These are phyloP conservation scores for Keithomyces neogunnii DNA, from an alignment of 2,329 filamentous ascomycete species.

Conservation along the genomic window DNA sequence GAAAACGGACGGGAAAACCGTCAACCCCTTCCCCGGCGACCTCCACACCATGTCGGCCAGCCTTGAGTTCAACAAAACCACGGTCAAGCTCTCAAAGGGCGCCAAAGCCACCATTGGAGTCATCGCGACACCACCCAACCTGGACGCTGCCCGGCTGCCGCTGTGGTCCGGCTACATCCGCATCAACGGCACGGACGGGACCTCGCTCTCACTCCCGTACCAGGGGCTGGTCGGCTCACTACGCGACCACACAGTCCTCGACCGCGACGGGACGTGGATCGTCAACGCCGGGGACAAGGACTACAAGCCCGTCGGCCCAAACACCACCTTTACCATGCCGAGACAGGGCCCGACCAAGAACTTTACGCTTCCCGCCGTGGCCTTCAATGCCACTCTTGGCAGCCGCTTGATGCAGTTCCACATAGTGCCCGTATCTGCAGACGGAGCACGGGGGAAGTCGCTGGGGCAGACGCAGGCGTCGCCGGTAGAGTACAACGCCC, in stretches of 20 bases:
- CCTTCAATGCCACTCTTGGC: slow-evolving; percentile 9
- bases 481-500: slow-evolving; percentile 20
- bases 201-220: slow-evolving; percentile 24
- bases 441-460: slow-evolving; percentile 19
- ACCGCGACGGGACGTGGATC: slow-evolving; percentile 21
- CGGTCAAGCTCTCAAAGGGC: not conserved
- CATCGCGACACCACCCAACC: slow-evolving; percentile 1
- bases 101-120: slow-evolving; percentile 2
- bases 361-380: slow-evolving; percentile 24
- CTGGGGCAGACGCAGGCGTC: slow-evolving; percentile 26
- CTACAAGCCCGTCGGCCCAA: slow-evolving; percentile 11
- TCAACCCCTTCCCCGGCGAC: not conserved
- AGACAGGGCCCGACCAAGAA: slow-evolving; percentile 7
- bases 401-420: slow-evolving; percentile 10
- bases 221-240: slow-evolving; percentile 20
- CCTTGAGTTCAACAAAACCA: not conserved
- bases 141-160: slow-evolving; percentile 3
- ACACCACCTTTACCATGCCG: slow-evolving; percentile 10
- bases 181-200: slow-evolving; percentile 15
- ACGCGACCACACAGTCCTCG: slow-evolving; percentile 27
- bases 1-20: not conserved
- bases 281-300: slow-evolving; percentile 17
- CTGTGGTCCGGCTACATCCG: slow-evolving; percentile 8
- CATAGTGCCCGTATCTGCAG: slow-evolving; percentile 8
- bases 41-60: not conserved